These are phyloP conservation scores for Talaromyces amestolkiae DNA, from an alignment of 2,329 filamentous ascomycete genomes.

Conservation along the genomic window DNA sequence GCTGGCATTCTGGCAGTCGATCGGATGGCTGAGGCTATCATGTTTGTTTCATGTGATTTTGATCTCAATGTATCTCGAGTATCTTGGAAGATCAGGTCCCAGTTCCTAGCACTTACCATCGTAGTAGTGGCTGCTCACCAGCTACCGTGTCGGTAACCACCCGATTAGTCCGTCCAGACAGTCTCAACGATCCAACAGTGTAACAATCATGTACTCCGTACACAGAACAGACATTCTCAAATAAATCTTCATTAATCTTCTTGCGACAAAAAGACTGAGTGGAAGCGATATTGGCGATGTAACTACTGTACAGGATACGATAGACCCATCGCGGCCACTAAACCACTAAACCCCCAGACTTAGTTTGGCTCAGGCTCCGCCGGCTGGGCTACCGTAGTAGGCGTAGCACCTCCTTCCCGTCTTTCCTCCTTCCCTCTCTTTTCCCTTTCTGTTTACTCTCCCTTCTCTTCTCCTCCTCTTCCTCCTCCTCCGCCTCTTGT, in stretches of 20 bases:
- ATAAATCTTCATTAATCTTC: not conserved
- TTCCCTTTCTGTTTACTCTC: slow-evolving; percentile 11
- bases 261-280: not conserved
- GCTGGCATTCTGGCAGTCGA: not conserved
- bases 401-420: slow-evolving; percentile 4
- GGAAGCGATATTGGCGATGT: not conserved
- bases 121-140: not conserved
- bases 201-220: not conserved
- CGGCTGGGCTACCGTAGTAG: not conserved
- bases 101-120: not conserved
- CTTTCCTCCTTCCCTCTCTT: slow-evolving; percentile 7
- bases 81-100: not conserved
- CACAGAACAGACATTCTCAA: not conserved
- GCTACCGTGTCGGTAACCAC: not conserved
- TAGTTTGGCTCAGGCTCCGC: not conserved
- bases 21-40: not conserved
- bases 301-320: not conserved
- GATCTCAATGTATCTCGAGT: not conserved
- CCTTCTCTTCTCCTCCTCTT: slow-evolving; percentile 11
- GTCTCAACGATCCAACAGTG: not conserved
- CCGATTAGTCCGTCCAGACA: slow-evolving; percentile 2
- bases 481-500: slow-evolving; percentile 9
- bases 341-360: not conserved
- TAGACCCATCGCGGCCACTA: not conserved
- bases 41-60: not conserved